Evolutionary conservation across 1,284 basidiomycete genomes (phyloP), one percentile per base, ranked within the genome.

Genomic region (Microbotryum scabiosae): DNA sequence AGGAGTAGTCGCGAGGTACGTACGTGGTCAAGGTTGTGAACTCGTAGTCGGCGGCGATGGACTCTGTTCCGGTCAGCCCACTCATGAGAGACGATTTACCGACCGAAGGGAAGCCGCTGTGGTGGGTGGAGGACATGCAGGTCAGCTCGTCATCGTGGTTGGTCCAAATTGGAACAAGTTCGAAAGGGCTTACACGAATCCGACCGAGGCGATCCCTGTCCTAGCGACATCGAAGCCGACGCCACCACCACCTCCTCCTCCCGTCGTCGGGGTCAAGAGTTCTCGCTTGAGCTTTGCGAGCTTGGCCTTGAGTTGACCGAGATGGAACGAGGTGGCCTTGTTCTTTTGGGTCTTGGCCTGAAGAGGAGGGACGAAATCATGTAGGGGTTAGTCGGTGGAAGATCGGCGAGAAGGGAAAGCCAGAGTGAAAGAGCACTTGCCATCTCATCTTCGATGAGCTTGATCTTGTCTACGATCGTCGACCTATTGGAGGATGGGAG

Each of bases 401-500:
- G 54, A 18, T 30, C n/a, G 43, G 56, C 41, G 51, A 59, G 69
- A 52, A 67, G 69, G 54, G 61, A 60, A 59, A 20, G 51, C 67
- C 14, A 30, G 5, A n/a, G 7, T 16, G 10, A 58, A 51, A 21
- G 16, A 71, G 70, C 68, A 71, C 70, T 69, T 36, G 86, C 88
- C 88, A 93, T 92, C 79, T 94, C 90, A 87, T 92, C 88, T 81
- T 94, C 90, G 76, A 94, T 82, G 84, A 91, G 89, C 85, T 92
- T 92, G 71, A 94, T 92, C 78, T 90, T 90, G 30, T 64, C 59
- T 36, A 61, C 62, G n/a, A 62, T 50, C 26, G 62, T 60, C 46
- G 60, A 61, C 54, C 54, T 57, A 50, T 12, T 53, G 49, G 21
- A 41, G 36, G 32, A 41, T 12, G 14, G 10, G 10, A 5, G 14